phyloP scores from a whole-genome alignment of 331 rosid genomes.

The Acacia concinna region DNA sequence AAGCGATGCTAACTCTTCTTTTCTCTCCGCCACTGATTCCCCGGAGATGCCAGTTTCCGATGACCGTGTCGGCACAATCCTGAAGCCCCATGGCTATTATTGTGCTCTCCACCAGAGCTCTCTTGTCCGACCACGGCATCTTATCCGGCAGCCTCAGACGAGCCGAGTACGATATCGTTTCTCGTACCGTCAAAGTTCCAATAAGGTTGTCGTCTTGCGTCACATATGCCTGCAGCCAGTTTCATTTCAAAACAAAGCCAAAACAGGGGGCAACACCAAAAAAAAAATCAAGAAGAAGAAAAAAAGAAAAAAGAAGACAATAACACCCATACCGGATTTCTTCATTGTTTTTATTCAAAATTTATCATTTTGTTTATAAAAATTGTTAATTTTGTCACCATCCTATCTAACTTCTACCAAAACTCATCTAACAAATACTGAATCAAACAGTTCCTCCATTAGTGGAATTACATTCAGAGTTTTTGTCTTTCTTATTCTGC shows the following conservation, averaged over 20 bases:
- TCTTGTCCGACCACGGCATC: constrained; percentile 73
- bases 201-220: constrained; percentile 97
- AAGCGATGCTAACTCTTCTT: constrained; percentile 92
- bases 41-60: constrained; percentile 95
- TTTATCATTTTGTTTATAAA: no score
- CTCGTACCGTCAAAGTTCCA: constrained; percentile 86
- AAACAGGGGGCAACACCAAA: background rate
- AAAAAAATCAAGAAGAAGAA: no score
- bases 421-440: background rate
- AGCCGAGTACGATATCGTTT: constrained; percentile 85
- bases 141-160: constrained; percentile 71
- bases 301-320: no score
- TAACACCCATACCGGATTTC: background rate
- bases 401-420: background rate
- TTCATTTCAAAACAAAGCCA: background rate
- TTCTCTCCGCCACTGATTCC: constrained; percentile 98
- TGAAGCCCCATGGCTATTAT: constrained; percentile 92
- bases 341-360: background rate
- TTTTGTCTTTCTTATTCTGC: background rate
- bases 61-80: constrained; percentile 91
- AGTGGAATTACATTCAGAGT: background rate
- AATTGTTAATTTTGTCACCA: no score
- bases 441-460: background rate
- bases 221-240: constrained; percentile 73
- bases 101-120: constrained; percentile 77